Base-by-base conservation (phyloP, 495 filamentous ascomycete genomes). In the Talaromyces stipitatus region DNA sequence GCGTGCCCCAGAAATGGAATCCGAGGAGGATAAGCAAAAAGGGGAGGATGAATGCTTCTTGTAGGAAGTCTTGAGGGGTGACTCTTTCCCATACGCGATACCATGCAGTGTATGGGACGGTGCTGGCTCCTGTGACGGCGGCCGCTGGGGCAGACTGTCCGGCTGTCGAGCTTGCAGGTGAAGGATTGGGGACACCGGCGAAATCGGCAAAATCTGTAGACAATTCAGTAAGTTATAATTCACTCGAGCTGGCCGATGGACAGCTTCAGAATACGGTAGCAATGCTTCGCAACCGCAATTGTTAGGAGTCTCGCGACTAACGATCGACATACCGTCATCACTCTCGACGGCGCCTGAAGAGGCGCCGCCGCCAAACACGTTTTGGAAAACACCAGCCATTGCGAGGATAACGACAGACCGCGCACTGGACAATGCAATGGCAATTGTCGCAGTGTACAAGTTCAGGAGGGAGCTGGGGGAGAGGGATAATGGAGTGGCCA, bases 21-120 rank as follows among this genome's bases (percentile, higher is more conserved):
- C 84, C 69, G 47, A 96, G 75, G 53, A 97, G 78, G 30, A 94
- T 55, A 23, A 85, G 62, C 60, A 97, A 81, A 61, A 89, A 78
- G 11, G 82, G 79, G 50, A 94, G 74, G 63, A 97, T 87, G 70
- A 92, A 73, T 45, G 89, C 85, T 75, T 98, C 94, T 65, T 85
- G 79, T 70, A 85, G 81, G 79, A 98, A 98, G 64, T 98, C 94
- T 60, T 72, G 73, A 50, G 85, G 75, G 10, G 80, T 82, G 61
- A 88, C 80, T 61, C 94, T 89, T 81, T 98, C 92, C 82, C 92
- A 94, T 27, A 98, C 77, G 32, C 90, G 89, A 74, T 97, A 98
- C 94, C 94, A 97, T 76, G 89, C 90, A 43, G 94, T 96, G 69
- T 88, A 95, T 11, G 89, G 83, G 24, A 73, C 75, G 36, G 63